Conservation (phyloP, 768 basidiomycete species). For the Tulasnella sp. region DNA sequence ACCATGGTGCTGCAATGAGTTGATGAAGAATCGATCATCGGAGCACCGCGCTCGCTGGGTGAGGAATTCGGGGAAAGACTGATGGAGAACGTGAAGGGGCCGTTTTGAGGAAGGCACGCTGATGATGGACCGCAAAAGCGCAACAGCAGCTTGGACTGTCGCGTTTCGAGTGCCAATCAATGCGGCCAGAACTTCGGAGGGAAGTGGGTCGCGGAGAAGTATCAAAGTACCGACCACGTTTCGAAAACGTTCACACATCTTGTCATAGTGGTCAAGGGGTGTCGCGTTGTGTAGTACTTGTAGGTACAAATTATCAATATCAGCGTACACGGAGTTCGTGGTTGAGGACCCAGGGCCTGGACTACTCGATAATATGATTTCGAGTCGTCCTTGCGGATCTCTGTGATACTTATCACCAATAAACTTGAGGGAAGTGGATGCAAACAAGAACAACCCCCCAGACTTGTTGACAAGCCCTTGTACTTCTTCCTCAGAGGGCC, state of each 20-base stretch:
- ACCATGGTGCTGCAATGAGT: not conserved
- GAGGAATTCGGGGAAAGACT: constrained; percentile 12
- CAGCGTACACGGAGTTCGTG: not conserved
- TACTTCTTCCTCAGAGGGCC: constrained; percentile 5
- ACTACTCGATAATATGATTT: not conserved
- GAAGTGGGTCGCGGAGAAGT: constrained; percentile 4
- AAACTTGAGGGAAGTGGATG: constrained; percentile 4
- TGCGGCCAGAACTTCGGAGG: not conserved
- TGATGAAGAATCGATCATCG: constrained; percentile 1
- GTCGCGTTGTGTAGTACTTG: not conserved
- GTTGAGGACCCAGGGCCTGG: too few species aligned
- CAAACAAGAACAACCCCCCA: constrained; percentile 1
- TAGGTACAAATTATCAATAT: not conserved
- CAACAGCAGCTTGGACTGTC: not conserved
- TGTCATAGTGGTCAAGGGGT: not conserved
- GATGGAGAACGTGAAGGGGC: constrained; percentile 11
- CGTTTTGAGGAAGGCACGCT: not conserved
- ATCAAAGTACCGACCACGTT: constrained; percentile 1
- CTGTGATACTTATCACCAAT: not conserved
- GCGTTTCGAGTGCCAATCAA: not conserved
- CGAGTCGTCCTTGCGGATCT: not conserved
- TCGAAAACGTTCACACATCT: not conserved
- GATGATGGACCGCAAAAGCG: constrained; percentile 2
- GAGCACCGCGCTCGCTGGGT: not conserved
- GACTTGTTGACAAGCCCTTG: not conserved